phyloP scores from a whole-genome alignment of 441 rosid genomes.

The Populus hybrid region DNA sequence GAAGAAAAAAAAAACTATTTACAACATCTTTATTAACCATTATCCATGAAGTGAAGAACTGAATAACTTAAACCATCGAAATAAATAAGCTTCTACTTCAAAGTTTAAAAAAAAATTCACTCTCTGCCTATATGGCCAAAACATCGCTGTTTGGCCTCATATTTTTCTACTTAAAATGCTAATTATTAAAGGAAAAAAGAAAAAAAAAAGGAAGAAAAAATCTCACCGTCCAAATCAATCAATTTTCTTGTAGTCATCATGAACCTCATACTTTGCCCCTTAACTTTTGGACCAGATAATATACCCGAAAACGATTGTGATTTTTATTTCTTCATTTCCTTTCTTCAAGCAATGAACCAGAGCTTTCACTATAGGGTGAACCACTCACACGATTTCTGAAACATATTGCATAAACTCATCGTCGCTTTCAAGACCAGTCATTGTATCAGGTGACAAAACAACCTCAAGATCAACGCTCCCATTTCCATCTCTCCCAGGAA shows the following conservation, averaged over 20 bases:
- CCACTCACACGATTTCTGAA: conserved; percentile 17
- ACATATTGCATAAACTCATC: conserved; percentile 84
- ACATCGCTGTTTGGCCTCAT: conserved; percentile 7
- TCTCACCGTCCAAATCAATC: background rate
- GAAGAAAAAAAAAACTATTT: too few relatives aligned
- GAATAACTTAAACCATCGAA: background rate
- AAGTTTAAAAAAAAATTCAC: background rate
- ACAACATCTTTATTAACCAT: too few relatives aligned
- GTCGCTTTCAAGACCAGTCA: conserved; percentile 43
- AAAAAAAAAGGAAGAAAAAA: too few relatives aligned
- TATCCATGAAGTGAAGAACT: too few relatives aligned
- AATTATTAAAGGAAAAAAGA: too few relatives aligned
- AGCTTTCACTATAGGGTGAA: background rate
- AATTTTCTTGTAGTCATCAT: background rate
- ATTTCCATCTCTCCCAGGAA: too few relatives aligned
- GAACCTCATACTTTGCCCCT: background rate
- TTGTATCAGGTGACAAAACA: too few relatives aligned
- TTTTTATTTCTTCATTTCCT: background rate
- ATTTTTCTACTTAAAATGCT: too few relatives aligned
- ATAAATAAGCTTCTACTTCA: background rate
- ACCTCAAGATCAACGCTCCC: too few relatives aligned
- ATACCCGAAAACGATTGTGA: background rate
- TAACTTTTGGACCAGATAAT: background rate
- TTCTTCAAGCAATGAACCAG: background rate
- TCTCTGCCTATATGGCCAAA: conserved; percentile 1